Conservation (phyloP, 1,139 yeast genomes). For the Dujonia santamariae region DNA sequence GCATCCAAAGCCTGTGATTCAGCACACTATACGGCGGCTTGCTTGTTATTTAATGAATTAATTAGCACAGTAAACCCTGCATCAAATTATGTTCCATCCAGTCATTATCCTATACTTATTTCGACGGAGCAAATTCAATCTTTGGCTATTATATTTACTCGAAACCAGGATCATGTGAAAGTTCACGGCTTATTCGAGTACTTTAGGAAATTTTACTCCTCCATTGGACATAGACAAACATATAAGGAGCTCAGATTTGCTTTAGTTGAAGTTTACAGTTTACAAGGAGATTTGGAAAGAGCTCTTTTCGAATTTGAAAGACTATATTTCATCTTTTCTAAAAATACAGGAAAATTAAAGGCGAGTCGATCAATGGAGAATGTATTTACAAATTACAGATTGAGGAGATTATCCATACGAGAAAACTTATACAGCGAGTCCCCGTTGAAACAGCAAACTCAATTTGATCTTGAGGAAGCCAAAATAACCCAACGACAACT, state of each 20-base stretch:
- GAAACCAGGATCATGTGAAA: constrained; percentile 23
- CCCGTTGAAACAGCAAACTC: background rate
- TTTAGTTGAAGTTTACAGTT: constrained; percentile 32
- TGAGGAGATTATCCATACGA: constrained; percentile 18
- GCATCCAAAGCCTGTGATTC: constrained; percentile 23
- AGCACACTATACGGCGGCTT: constrained; percentile 31
- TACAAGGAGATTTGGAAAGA: constrained; percentile 17
- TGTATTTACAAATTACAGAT: constrained; percentile 18
- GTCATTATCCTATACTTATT: constrained; percentile 31
- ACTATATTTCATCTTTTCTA: constrained; percentile 14
- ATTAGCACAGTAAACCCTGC: constrained; percentile 18
- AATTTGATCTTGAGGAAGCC: constrained; percentile 10
- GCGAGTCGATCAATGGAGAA: constrained; percentile 1
- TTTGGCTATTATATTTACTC: constrained; percentile 27
- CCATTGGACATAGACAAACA: constrained; percentile 23
- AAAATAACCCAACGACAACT: constrained; percentile 11
- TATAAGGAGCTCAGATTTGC: constrained; percentile 26
- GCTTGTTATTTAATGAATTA: constrained; percentile 34
- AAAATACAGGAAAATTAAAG: background rate
- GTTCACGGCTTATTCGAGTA: constrained; percentile 31
- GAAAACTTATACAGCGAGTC: constrained; percentile 1
- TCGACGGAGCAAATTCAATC: constrained; percentile 22
- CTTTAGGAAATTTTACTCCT: constrained; percentile 39
- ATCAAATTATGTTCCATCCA: constrained; percentile 5
- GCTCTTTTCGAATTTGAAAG: constrained; percentile 27